Base-by-base conservation (phyloP, 2,329 filamentous ascomycete species). In the Xylariaceae sp. region DNA sequence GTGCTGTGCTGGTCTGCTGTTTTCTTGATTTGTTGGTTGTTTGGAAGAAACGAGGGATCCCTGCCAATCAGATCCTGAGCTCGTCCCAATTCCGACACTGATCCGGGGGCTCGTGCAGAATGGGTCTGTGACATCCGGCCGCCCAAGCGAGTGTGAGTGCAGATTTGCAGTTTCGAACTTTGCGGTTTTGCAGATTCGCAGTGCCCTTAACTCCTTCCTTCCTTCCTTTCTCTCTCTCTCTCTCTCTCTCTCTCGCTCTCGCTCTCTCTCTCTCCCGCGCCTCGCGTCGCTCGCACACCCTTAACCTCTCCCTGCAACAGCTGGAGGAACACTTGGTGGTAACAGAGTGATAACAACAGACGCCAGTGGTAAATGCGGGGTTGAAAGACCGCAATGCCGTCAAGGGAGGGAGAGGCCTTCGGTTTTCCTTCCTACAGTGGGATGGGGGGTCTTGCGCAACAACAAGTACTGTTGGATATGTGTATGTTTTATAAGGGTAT, bases 21-120 rank as follows among this genome's bases (percentile, higher is more conserved):
- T 28, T 28, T 28, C 5, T 9, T 28, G 51, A 40, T 40, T 48
- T 41, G 48, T 45, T 47, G n/a, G 8, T 8, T 28, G 5, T 9
- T 5, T 28, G 8, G 9, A 28, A 29, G 33, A 47, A 40, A 45
- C 40, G 37, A 47, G 42, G 39, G 43, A 37, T 39, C 44, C 41
- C 50, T 45, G 36, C 54, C 53, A 55, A 56, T 57, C 51, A 55
- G 50, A 51, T 33, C 17, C 36, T 37, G 41, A 44, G 47, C 38
- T 43, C 39, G 43, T 50, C 41, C 48, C 38, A 48, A 46, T 50
- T 50, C 52, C 48, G 50, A 54, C 47, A 54, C 51, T 51, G 45
- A 28, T 40, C 38, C 43, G 44, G 43, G 47, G 50, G 50, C 53
- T 47, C 46, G 44, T 46, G 50, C 48, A 47, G 53, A 51, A 46